Percentiles rank a stretch among this genome's conserved stretches.
These are phyloP conservation scores for Metschnikowia orientalis DNA, from an alignment of 805 yeast genomes.

Conservation along the genomic window DNA sequence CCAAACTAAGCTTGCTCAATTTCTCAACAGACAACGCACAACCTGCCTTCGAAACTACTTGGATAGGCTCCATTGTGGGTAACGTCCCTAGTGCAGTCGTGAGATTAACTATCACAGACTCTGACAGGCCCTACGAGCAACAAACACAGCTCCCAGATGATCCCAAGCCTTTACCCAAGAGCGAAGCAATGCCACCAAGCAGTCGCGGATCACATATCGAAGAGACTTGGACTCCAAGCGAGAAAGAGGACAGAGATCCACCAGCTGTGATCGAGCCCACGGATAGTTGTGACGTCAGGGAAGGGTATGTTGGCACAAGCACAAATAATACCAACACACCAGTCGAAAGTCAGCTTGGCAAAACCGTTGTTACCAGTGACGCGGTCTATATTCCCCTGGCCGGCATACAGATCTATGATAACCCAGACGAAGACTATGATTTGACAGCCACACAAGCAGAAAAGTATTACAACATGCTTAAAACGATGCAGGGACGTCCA, in stretches of 20 bases:
- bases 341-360: not conserved
- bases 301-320: no score
- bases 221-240: no score
- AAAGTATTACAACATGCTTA: conserved; percentile 32
- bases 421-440: conserved; percentile 41
- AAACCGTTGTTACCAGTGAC: conserved; percentile 7
- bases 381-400: conserved; percentile 14
- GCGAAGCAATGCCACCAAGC: no score
- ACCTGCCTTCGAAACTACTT: conserved; percentile 5
- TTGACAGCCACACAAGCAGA: conserved; percentile 37
- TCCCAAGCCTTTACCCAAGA: no score
- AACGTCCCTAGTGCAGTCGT: conserved; percentile 14
- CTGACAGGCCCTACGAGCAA: no score
- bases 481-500: conserved; percentile 21
- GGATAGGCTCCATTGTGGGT: conserved; percentile 15
- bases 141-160: no score
- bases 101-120: no score
- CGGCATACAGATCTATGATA: conserved; percentile 24
- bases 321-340: not conserved
- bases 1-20: conserved; percentile 14
- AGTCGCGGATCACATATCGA: no score
- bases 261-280: no score
- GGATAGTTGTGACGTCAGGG: no score
- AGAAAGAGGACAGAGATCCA: no score
- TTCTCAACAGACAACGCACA: conserved; percentile 5